phyloP scores from a whole-genome alignment of 495 filamentous ascomycete species.

The Darksidea phi region DNA sequence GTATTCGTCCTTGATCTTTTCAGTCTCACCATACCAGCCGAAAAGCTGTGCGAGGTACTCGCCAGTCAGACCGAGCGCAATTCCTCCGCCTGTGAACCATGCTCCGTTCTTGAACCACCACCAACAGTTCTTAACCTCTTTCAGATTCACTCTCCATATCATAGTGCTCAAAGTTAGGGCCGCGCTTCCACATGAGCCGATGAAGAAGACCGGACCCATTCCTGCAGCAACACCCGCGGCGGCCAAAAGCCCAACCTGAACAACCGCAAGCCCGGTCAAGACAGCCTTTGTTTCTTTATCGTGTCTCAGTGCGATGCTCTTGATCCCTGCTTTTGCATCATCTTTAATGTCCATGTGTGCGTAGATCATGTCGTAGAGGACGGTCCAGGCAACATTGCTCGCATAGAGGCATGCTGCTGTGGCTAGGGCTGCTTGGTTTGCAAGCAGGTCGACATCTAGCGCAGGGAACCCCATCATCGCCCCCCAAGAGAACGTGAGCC shows the following conservation, averaged over 20 bases:
- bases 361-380: slow-evolving; percentile 98
- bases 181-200: slow-evolving; percentile 81
- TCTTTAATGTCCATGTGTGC: slow-evolving; percentile 98
- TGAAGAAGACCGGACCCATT: slow-evolving; percentile 80
- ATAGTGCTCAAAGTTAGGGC: slow-evolving; percentile 72
- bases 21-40: slow-evolving; percentile 14
- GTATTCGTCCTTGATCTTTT: neutral
- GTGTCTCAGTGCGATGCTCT: slow-evolving; percentile 88
- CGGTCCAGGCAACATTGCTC: slow-evolving; percentile 89
- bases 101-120: slow-evolving; percentile 90
- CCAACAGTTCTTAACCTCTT: slow-evolving; percentile 85
- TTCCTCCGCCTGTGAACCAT: slow-evolving; percentile 66
- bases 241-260: slow-evolving; percentile 76
- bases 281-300: slow-evolving; percentile 85
- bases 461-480: slow-evolving; percentile 96
- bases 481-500: slow-evolving; percentile 94
- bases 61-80: slow-evolving; percentile 59
- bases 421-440: slow-evolving; percentile 60
- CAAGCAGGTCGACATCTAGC: slow-evolving; percentile 75
- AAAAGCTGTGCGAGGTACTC: slow-evolving; percentile 56
- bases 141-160: slow-evolving; percentile 84
- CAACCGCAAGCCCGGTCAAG: slow-evolving; percentile 68
- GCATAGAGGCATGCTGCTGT: slow-evolving; percentile 74
- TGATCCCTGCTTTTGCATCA: slow-evolving; percentile 88
- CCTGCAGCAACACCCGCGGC: slow-evolving; percentile 71